Evolutionary conservation across 1,284 basidiomycete genomes (phyloP), one percentile per base, ranked within the genome.

Genomic region (Melampsora larici-populina): DNA sequence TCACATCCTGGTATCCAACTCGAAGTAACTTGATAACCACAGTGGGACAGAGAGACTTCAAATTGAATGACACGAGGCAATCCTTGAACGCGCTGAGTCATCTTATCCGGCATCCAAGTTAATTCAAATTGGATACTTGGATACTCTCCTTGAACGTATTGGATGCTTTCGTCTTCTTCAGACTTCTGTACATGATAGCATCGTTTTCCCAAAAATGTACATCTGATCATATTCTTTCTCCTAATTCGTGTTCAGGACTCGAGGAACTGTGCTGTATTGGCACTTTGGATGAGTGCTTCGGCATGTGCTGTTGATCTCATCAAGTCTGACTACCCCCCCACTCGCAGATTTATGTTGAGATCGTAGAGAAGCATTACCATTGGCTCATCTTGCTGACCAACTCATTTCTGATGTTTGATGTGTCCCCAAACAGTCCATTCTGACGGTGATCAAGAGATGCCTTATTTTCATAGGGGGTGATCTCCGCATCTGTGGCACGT

Each of bases 221-320:
- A 36, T 36, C 36, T 36, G 5, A 36, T 36, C 36, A 36, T 36
- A 4, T 36, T 3, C 36, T 36, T 36, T 36, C 36, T 36, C 36
- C 9, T 36, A 9, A 36, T 36, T 36, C 36, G 36, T 36, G 36
- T 36, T 36, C 55, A 73, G 70, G 70, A 21, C 58, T 73, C 62
- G 70, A 73, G 63, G 62, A 73, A 58, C 33, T 73, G 11, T 65
- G 58, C 15, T 73, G 70, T 33, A 73, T 73, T 58, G 70, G 48
- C 29, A 46, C 70, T 11, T 33, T 73, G 17, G 70, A 73, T 48
- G 60, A 73, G 13, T 73, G 70, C n/a, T 73, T 73, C 21, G 70
- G 60, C 40, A 73, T 73, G 70, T 73, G 70, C 29, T 73, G 70
- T 36, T 73, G 51, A 55, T 55, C 8, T 8, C 4, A 55, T 13